Percentiles rank a stretch among this genome's conserved stretches.
Conservation (phyloP, 768 basidiomycete species). For the Brasilioporus rufonigricans region DNA sequence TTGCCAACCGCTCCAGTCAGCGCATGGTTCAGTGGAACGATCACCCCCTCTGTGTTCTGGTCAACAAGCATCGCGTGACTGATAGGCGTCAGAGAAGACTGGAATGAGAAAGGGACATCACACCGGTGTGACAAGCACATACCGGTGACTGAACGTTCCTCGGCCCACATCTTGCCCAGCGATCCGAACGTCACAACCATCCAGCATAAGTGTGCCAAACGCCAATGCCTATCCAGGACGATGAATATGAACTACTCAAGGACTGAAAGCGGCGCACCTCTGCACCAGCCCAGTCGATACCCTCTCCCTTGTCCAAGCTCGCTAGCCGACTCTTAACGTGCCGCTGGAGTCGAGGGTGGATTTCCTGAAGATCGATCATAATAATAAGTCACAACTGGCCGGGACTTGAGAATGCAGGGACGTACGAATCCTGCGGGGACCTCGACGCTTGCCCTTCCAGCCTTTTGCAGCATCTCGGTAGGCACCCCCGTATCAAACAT, state of each 20-base stretch:
- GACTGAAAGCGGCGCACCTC: constrained; percentile 49
- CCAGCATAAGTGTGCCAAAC: constrained; percentile 80
- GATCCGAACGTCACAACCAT: constrained; percentile 81
- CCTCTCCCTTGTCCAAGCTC: constrained; percentile 63
- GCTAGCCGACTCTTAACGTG: constrained; percentile 78
- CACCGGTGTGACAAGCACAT: constrained; percentile 1
- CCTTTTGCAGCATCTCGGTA: constrained; percentile 45
- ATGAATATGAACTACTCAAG: background rate
- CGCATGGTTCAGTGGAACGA: constrained; percentile 78
- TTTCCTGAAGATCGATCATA: constrained; percentile 47
- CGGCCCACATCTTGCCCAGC: constrained; percentile 93
- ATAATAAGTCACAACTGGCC: background rate
- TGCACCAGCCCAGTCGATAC: constrained; percentile 87
- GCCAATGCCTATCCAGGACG: constrained; percentile 62
- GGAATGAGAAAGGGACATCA: background rate
- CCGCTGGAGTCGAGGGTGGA: constrained; percentile 74
- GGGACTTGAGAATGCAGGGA: constrained; percentile 3
- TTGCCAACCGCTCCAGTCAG: constrained; percentile 55
- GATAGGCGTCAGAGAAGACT: background rate
- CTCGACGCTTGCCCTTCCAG: constrained; percentile 69
- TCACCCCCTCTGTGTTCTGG: constrained; percentile 75
- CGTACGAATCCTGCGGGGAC: constrained; percentile 63
- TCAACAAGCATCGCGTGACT: constrained; percentile 92
- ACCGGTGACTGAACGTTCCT: constrained; percentile 85
- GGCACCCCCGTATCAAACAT: constrained; percentile 70